Evolutionary conservation across 352 stramenopile genomes (phyloP).

Genomic region (Pseudoperonospora humuli): DNA sequence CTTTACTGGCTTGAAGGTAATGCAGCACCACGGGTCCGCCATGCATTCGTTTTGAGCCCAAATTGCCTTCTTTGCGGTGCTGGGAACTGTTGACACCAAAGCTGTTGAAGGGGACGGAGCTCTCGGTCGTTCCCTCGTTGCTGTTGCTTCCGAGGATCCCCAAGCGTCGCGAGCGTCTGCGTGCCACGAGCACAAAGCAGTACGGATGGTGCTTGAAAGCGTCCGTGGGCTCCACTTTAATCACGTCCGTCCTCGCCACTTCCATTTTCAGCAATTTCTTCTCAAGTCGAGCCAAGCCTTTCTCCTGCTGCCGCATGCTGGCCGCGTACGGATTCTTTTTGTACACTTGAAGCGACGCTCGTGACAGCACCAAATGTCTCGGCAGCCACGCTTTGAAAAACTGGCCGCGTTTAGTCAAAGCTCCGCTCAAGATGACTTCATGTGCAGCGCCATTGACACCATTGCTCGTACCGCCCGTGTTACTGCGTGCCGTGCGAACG

Average conservation of each 20-base stretch:
- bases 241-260: slow-evolving; percentile 42
- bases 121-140: slow-evolving; percentile 7
- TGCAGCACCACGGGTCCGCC: slow-evolving; percentile 49
- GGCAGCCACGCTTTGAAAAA: slow-evolving; percentile 74
- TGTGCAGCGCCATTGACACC: slow-evolving; percentile 14
- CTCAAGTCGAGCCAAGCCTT: slow-evolving; percentile 38
- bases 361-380: slow-evolving; percentile 60
- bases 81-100: slow-evolving; percentile 36
- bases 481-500: slow-evolving; percentile 22
- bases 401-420: slow-evolving; percentile 58
- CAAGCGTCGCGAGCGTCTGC: slow-evolving; percentile 42
- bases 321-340: slow-evolving; percentile 48
- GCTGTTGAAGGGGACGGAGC: slow-evolving; percentile 14
- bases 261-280: slow-evolving; percentile 64
- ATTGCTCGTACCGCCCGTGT: slow-evolving; percentile 6
- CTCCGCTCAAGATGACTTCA: slow-evolving; percentile 52
- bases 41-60: slow-evolving; percentile 27
- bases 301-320: slow-evolving; percentile 18
- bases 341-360: slow-evolving; percentile 56
- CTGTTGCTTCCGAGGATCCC: slow-evolving; percentile 1
- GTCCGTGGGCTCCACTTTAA: slow-evolving; percentile 53
- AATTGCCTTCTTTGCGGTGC: slow-evolving; percentile 54
- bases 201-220: slow-evolving; percentile 52
- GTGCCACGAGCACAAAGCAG: slow-evolving; percentile 54
- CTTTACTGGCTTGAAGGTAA: slow-evolving; percentile 57